phyloP scores from a whole-genome alignment of 2,329 filamentous ascomycete genomes.

The Ciborinia camelliae region DNA sequence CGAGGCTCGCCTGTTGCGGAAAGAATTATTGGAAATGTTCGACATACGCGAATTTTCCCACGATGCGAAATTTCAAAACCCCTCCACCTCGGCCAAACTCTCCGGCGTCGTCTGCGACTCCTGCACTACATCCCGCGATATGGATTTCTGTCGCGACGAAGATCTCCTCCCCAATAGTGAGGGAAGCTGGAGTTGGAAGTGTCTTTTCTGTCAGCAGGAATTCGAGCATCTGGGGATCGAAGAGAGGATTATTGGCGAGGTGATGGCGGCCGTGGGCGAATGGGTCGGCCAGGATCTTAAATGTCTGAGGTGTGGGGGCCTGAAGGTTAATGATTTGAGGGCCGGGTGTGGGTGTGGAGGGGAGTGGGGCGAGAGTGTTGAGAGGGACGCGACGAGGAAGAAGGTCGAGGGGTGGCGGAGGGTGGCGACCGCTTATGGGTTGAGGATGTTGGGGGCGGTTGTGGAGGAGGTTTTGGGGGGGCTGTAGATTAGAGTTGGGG shows the following conservation, averaged over 20 bases:
- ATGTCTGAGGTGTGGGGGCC: constrained; percentile 66
- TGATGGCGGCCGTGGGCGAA: constrained; percentile 70
- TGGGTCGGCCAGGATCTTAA: constrained; percentile 91
- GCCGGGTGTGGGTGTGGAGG: constrained; percentile 95
- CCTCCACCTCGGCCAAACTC: constrained; percentile 70
- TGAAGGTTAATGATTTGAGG: constrained; percentile 89
- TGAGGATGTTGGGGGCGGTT: constrained; percentile 77
- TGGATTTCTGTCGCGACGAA: constrained; percentile 90
- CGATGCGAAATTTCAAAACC: constrained; percentile 85
- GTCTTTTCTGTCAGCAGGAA: constrained; percentile 69
- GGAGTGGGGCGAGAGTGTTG: constrained; percentile 71
- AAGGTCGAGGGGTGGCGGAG: constrained; percentile 66
- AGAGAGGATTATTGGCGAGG: constrained; percentile 72
- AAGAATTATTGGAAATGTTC: constrained; percentile 84
- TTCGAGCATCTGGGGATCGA: constrained; percentile 80
- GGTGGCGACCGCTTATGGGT: constrained; percentile 74
- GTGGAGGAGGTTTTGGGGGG: constrained; percentile 59
- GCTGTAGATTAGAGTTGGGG: constrained; percentile 37
- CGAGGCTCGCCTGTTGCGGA: constrained; percentile 82
- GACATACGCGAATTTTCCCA: constrained; percentile 91
- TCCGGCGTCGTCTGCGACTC: constrained; percentile 79
- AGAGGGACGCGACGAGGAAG: constrained; percentile 61
- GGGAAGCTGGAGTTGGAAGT: constrained; percentile 61
- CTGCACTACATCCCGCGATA: constrained; percentile 83
- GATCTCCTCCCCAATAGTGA: constrained; percentile 60